Evolutionary conservation across 1,139 yeast species (phyloP), one percentile per base, ranked within the genome.

Genomic region (Sugiyamaella japonica): DNA sequence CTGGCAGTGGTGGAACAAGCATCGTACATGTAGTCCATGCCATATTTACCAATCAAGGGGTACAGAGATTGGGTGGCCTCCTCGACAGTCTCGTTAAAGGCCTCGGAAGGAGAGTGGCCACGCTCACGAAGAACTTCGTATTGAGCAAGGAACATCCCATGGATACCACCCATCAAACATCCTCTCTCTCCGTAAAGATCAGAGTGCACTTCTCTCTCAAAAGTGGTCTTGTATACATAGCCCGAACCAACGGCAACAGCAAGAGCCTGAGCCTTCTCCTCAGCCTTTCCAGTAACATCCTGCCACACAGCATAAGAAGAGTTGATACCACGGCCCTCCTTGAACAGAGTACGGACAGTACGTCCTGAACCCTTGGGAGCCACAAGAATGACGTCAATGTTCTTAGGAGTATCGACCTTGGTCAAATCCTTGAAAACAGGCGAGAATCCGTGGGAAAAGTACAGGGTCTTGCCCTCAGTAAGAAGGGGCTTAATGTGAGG

Each of bases 281-380:
- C 96, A 68, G 99, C 99, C 82, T 89, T 89, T 79, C 99, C 99
- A 70, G 97, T 76, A 65, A 91, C 97, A 75, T 93, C 98, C 80
- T 93, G 95, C 97, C 97, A 93, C 74, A 95, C 97, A 67, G 98
- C 98, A 78, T 89, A 75, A 56, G 99, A 93, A 56, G 99, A 93
- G 93, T 93, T 93, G 77, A 93, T 93, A 84, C 99, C 99, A 82
- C 99, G 91, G 75, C 99, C 99, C 82, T 93, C 99, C 83, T 93
- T 91, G 93, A 93, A 93, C 73, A 93, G 82, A 63, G 98, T 86
- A 83, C 99, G 89, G 70, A 93, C 99, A 69, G 99, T 93, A 83
- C 99, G 89, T 80, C 99, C 99, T 64, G 98, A 91, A 76, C 99
- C 99, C 88, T 93, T 93, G 80, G 99, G 99, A 76, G 99, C 99